Evolutionary conservation across 2,329 filamentous ascomycete genomes (phyloP).

Genomic region (Cadophora malorum): DNA sequence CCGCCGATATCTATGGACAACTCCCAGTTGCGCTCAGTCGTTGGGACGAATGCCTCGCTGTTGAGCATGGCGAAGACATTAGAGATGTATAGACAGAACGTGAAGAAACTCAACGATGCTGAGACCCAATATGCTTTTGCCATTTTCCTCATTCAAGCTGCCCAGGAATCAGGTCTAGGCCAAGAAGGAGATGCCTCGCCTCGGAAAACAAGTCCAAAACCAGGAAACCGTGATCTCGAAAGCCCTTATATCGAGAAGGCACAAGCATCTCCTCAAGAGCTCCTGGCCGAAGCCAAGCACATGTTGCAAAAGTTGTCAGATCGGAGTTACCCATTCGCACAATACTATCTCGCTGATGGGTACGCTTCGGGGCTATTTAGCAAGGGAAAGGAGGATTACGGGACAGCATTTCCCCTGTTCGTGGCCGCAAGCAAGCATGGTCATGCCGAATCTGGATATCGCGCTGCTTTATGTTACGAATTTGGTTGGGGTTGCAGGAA

Average conservation of each 20-base stretch:
- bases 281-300: slow-evolving; percentile 85
- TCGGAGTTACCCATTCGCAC: slow-evolving; percentile 91
- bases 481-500: slow-evolving; percentile 96
- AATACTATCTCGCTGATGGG: slow-evolving; percentile 96
- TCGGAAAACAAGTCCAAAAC: slow-evolving; percentile 50
- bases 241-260: slow-evolving; percentile 54
- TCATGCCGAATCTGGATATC: slow-evolving; percentile 94
- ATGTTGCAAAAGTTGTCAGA: slow-evolving; percentile 88
- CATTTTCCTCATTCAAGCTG: slow-evolving; percentile 88
- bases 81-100: slow-evolving; percentile 96
- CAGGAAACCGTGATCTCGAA: slow-evolving; percentile 53
- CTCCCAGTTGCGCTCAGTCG: slow-evolving; percentile 74
- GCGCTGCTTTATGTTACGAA: slow-evolving; percentile 93
- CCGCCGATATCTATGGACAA: slow-evolving; percentile 69
- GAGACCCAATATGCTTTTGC: slow-evolving; percentile 96
- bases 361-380: slow-evolving; percentile 94
- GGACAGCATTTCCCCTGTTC: slow-evolving; percentile 91
- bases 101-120: slow-evolving; percentile 94
- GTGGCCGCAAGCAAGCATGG: slow-evolving; percentile 94
- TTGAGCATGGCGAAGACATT: slow-evolving; percentile 92
- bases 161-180: slow-evolving; percentile 75
- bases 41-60: slow-evolving; percentile 90
- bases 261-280: slow-evolving; percentile 64
- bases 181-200: slow-evolving; percentile 49
- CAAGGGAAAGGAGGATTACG: slow-evolving; percentile 91